phyloP scores from a whole-genome alignment of 2,329 filamentous ascomycete species.

The Penicillium crustosum region DNA sequence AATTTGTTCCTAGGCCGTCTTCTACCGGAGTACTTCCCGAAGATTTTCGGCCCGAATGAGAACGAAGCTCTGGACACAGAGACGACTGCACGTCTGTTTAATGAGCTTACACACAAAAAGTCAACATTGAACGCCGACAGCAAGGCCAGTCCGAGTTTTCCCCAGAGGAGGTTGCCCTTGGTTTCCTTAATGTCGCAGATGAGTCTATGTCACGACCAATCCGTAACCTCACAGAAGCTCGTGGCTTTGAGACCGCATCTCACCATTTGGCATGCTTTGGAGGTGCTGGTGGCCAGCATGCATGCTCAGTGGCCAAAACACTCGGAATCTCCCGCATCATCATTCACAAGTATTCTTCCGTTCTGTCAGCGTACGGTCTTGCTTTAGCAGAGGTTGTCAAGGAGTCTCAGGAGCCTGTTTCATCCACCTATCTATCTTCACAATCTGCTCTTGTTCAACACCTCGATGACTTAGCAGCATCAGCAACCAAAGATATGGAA shows the following conservation, averaged over 20 bases:
- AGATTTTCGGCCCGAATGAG: constrained; percentile 90
- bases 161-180: constrained; percentile 57
- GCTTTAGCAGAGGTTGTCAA: constrained; percentile 90
- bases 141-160: constrained; percentile 61
- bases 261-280: constrained; percentile 92
- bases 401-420: constrained; percentile 68
- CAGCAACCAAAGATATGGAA: constrained; percentile 46
- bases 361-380: constrained; percentile 90
- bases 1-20: constrained; percentile 85
- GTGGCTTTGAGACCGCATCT: constrained; percentile 85
- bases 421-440: constrained; percentile 52
- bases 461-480: constrained; percentile 72
- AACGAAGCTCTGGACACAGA: constrained; percentile 75
- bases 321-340: constrained; percentile 83
- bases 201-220: constrained; percentile 66
- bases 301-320: constrained; percentile 83
- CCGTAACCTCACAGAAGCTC: constrained; percentile 84
- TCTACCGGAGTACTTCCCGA: constrained; percentile 89
- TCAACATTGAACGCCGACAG: constrained; percentile 65
- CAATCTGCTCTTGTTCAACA: constrained; percentile 59
- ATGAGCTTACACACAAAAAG: constrained; percentile 72
- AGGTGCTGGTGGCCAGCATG: constrained; percentile 88
- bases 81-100: constrained; percentile 72
- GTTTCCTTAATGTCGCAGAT: constrained; percentile 45
- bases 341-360: constrained; percentile 85